Base-by-base conservation (phyloP, 805 yeast species). In the Jamesozyma jinghongensis region DNA sequence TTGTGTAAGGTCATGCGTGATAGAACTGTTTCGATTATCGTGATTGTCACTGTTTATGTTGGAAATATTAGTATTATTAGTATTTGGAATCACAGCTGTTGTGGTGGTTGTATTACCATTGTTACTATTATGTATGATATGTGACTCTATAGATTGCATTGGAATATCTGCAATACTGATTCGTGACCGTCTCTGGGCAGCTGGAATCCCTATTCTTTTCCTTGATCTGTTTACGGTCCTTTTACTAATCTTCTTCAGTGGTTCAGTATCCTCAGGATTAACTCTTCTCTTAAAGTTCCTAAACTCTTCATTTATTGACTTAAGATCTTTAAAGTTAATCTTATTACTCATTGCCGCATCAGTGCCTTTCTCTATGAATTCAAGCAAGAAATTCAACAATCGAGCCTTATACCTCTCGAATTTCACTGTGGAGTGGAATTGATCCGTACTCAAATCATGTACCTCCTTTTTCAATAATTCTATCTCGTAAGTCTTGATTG, bases 141-240 rank as follows among this genome's bases (percentile, higher is more conserved):
- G 31, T 5, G 13, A 28, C n/a, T 28, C 14, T 7, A 28, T 10
- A 7, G 31, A 12, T n/a, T 14, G 7, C 14, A 12, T 28, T 28
- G 14, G 6, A 22, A 22, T 22, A 22, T 22, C 26, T 7, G 26
- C 17, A 6, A 33, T 8, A 19, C 26, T 19, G 7, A 19, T 19
- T 34, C 25, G 20, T n/a, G 30, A 10, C 14, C 19, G 30, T 22
- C 30, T 25, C 13, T 31, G 40, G 5, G 36, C 10, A 3, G 36
- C 31, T 10, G 32, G 35, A 19, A 40, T 40, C 8, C 43, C 43
- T 3, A 40, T 31, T 40, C 35, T 36, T 19, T 31, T 32, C 18
- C 43, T 40, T 17, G 43, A 31, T 12, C 43, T 11, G 18, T 27
- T 35, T 18, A 40, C 34, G 3, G 43, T 40, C 27, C 40, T 40